Evolutionary conservation across 192 early-diverging fungal species (phyloP), one percentile per base, ranked within the genome.

Genomic region (Backusella tarrabulga): DNA sequence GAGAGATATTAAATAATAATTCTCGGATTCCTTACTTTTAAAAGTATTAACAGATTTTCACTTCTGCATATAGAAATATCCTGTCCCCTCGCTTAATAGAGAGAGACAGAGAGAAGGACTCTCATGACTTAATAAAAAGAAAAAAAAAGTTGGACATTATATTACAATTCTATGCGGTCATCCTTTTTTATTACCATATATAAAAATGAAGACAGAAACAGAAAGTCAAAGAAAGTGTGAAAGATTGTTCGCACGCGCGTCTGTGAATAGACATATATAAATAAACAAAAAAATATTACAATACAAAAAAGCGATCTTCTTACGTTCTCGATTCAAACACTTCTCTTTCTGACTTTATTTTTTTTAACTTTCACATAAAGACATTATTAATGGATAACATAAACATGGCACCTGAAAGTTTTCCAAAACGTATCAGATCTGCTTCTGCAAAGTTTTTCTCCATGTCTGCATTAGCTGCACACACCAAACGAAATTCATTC

Each of bases 361-460:
- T 54, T 23, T 21, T 8, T 11, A 32, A 32, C 54, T 2, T 56
- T 23, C 21, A 26, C 54, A 7, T 21, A 26, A 9, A 56, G 14
- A 50, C 15, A 50, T 17, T 46, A 72, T 32, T 1, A 50, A 50
- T 72, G 40, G 42, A 34, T 46, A 50, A n/a, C 1, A 23, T 44
- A 35, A 46, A 4, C 29, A 72, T 4, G 0, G 7, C 19, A 44
- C 26, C 56, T 32, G 42, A 44, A 72, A 72, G 29, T 17, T 72
- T 72, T 26, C 71, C 71, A 6, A 72, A 72, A n/a, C 23, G 71
- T 34, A 72, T 72, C 23, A n/a, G 71, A 72, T 72, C 44, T 7
- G 42, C 34, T 32, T 72, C 71, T 72, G 71, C 71, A 23, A 36
- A 23, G 12, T 29, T 72, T 15, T 72, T 72, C 12, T 72, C 44